Evolutionary conservation across 306 rosid species (phyloP).

Genomic region (Begonia loranthoides): DNA sequence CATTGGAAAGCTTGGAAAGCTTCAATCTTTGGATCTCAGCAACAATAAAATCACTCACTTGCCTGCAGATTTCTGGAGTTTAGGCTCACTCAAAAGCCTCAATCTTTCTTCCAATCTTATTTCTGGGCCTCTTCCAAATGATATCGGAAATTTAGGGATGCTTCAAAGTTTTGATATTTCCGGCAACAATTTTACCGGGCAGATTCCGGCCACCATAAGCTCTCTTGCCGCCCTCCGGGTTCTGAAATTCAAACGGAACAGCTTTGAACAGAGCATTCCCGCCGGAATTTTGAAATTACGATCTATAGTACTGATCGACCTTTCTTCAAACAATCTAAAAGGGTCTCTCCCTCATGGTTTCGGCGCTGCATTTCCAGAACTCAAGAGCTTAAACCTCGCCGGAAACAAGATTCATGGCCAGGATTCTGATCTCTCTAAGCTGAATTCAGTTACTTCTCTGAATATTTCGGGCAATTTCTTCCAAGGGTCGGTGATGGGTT

Average conservation of each 20-base stretch:
- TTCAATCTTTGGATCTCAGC: constrained; percentile 79
- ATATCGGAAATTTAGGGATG: constrained; percentile 72
- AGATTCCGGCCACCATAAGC: constrained; percentile 54
- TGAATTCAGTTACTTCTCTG: constrained; percentile 47
- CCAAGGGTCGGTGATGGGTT: constrained; percentile 58
- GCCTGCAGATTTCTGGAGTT: constrained; percentile 93
- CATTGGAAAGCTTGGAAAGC: constrained; percentile 63
- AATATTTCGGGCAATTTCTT: constrained; percentile 74
- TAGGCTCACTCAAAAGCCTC: constrained; percentile 53
- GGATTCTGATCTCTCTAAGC: constrained; percentile 38
- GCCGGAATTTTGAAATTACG: constrained; percentile 51
- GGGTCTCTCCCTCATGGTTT: constrained; percentile 80
- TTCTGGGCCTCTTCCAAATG: constrained; percentile 58
- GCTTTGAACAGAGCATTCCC: constrained; percentile 41
- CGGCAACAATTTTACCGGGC: constrained; percentile 50
- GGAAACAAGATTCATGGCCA: constrained; percentile 49
- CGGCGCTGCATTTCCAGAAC: constrained; percentile 70
- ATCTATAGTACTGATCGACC: constrained; percentile 53
- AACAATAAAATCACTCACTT: constrained; percentile 53
- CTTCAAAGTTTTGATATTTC: constrained; percentile 71
- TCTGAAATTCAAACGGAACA: constrained; percentile 55
- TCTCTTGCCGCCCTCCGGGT: constrained; percentile 40
- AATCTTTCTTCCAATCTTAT: constrained; percentile 61
- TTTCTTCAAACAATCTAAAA: constrained; percentile 55
- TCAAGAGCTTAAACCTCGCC: constrained; percentile 63